phyloP scores from a whole-genome alignment of 371 early-diverging fungal genomes.

The Apophysomyces elegans region DNA sequence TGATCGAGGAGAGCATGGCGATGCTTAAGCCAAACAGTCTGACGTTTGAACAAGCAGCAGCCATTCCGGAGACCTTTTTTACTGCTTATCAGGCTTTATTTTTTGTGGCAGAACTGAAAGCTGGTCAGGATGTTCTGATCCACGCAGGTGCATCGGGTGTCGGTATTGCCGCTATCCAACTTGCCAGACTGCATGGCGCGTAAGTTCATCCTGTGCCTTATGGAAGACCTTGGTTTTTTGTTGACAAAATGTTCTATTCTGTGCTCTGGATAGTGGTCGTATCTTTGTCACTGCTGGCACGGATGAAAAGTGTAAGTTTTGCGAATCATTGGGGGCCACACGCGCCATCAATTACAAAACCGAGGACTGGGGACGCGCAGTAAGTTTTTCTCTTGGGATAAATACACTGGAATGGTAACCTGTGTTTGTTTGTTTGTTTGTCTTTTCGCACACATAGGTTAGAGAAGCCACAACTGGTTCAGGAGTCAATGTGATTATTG shows the following conservation, averaged over 20 bases:
- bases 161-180: conserved; percentile 77
- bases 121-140: conserved; percentile 71
- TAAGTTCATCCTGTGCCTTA: conserved; percentile 33
- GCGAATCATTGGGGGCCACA: conserved; percentile 73
- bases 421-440: neutral
- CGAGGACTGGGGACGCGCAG: conserved; percentile 47
- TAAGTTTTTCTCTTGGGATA: too few species aligned
- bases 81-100: conserved; percentile 82
- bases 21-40: conserved; percentile 64
- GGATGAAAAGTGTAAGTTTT: conserved; percentile 68
- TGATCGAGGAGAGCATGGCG: conserved; percentile 61
- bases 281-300: conserved; percentile 76
- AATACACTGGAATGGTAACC: conserved; percentile 25
- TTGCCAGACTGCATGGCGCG: conserved; percentile 71
- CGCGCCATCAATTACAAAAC: conserved; percentile 77
- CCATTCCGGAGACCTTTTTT: conserved; percentile 79
- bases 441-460: conserved; percentile 37
- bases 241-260: neutral
- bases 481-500: conserved; percentile 76
- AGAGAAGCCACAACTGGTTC: conserved; percentile 55
- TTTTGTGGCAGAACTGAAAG: conserved; percentile 58
- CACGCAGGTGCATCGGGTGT: conserved; percentile 86
- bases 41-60: conserved; percentile 69
- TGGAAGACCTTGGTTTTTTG: neutral
- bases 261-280: conserved; percentile 15